phyloP scores from a whole-genome alignment of 2,329 filamentous ascomycete species.

The Penicillium janthinellum region DNA sequence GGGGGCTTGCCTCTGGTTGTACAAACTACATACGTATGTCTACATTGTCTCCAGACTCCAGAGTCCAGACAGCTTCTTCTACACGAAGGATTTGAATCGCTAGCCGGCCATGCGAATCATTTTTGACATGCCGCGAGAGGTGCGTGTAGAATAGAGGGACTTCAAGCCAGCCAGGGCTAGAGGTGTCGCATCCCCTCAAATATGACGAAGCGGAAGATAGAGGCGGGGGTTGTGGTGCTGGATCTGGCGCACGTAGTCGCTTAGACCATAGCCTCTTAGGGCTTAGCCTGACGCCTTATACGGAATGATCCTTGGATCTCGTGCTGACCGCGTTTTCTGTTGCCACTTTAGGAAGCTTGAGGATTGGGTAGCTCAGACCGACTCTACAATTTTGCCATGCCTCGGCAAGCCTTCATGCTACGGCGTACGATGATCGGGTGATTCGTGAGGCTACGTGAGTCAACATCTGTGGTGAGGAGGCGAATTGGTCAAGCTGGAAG shows the following conservation, averaged over 20 bases:
- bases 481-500: not conserved
- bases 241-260: conserved; percentile 10
- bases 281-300: conserved; percentile 37
- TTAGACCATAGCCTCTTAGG: conserved; percentile 36
- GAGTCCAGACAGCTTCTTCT: not conserved
- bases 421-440: conserved; percentile 2
- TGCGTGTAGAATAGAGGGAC: not conserved
- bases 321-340: conserved; percentile 1
- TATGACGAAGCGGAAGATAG: not conserved
- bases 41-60: no score
- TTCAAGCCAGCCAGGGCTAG: not conserved
- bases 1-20: conserved; percentile 13
- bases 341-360: conserved; percentile 6
- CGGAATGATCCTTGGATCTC: not conserved
- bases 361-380: not conserved
- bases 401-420: conserved; percentile 5
- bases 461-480: not conserved
- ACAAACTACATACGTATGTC: no score
- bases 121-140: not conserved
- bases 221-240: conserved; percentile 9
- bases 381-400: not conserved
- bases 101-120: not conserved
- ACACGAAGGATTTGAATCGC: not conserved
- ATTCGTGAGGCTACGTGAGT: not conserved
- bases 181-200: not conserved